Evolutionary conservation across 768 basidiomycete genomes (phyloP).

Genomic region (Hygrophorus pudorinus): DNA sequence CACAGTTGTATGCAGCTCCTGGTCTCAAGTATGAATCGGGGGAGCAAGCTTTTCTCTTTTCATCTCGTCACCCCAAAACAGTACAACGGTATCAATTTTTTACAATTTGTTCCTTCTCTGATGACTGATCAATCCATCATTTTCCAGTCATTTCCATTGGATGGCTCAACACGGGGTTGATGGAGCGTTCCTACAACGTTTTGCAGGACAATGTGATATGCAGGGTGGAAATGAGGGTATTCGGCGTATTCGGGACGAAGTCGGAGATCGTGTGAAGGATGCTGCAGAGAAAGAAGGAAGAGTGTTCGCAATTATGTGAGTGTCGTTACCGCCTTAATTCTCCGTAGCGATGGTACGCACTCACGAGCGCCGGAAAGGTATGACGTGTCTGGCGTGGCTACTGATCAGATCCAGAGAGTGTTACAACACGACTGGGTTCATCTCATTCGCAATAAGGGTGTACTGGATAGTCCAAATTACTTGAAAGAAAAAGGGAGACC

Average conservation of each 20-base stretch:
- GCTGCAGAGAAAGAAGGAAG: slow-evolving; percentile 75
- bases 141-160: slow-evolving; percentile 60
- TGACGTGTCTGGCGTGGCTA: slow-evolving; percentile 69
- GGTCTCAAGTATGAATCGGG: slow-evolving; percentile 51
- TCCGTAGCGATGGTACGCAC: slow-evolving; percentile 2
- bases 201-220: slow-evolving; percentile 57
- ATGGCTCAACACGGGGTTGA: slow-evolving; percentile 78
- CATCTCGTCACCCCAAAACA: slow-evolving; percentile 65
- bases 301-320: slow-evolving; percentile 80
- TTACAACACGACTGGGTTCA: slow-evolving; percentile 69
- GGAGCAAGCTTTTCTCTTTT: slow-evolving; percentile 62
- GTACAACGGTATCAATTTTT: slow-evolving; percentile 39
- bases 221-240: slow-evolving; percentile 46
- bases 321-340: slow-evolving; percentile 4
- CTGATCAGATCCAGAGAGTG: slow-evolving; percentile 55
- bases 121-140: slow-evolving; percentile 2
- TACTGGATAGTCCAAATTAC: slow-evolving; percentile 67
- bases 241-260: slow-evolving; percentile 57
- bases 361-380: slow-evolving; percentile 42
- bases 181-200: slow-evolving; percentile 76
- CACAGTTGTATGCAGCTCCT: slow-evolving; percentile 46
- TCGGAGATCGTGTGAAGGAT: slow-evolving; percentile 59
- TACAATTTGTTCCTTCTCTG: not conserved
- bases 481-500: slow-evolving; percentile 59
- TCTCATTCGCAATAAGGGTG: slow-evolving; percentile 46